Evolutionary conservation across 129 eudicot genomes (phyloP), one percentile per base, ranked within the genome.

Genomic region (Flaveria linearis): DNA sequence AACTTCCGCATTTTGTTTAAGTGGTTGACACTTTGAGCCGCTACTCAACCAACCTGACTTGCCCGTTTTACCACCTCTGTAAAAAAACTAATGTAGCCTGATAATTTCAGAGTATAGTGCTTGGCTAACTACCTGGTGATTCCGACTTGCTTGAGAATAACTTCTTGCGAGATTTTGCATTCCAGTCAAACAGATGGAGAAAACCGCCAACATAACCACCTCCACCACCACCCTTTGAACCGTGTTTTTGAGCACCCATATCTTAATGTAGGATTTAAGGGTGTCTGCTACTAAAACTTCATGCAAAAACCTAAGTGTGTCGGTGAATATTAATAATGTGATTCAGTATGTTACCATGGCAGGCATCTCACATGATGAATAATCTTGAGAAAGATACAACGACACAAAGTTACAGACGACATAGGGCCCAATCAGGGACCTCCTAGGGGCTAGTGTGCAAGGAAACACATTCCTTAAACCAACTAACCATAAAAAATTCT

Each of bases 171-270:
- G 99, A 86, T 87, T 94, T 94, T 26, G 92, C 84, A 41, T 94
- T 94, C 99, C 99, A 94, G 64, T 94, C 97, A 72, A 94, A 94
- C 52, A 94, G 80, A 87, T 94, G 91, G 77, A 94, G 87, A 81
- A 94, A 94, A 20, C 97, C 97, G 69, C 98, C 98, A 69, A 88
- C 97, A 45, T 92, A 92, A 39, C 96, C 87, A 28, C 96, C 89
- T 68, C 98, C 96, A 49, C 90, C 85, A 62, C 96, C 92, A 67
- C 89, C 80, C 84, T 87, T 93, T 45, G 91, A 87, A 15, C 92
- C 85, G 71, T 85, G 93, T 71, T 81, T 89, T 41, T 94, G 97
- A 66, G 78, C 84, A 28, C 97, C 97, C 97, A 94, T 91, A 45
- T 75, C 70, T 56, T 76, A 63, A 76, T 69, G 63, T 43, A 45